Evolutionary conservation across 208 protist genomes (phyloP), one percentile per base, ranked within the genome.

Genomic region (Lotmaria passim): DNA sequence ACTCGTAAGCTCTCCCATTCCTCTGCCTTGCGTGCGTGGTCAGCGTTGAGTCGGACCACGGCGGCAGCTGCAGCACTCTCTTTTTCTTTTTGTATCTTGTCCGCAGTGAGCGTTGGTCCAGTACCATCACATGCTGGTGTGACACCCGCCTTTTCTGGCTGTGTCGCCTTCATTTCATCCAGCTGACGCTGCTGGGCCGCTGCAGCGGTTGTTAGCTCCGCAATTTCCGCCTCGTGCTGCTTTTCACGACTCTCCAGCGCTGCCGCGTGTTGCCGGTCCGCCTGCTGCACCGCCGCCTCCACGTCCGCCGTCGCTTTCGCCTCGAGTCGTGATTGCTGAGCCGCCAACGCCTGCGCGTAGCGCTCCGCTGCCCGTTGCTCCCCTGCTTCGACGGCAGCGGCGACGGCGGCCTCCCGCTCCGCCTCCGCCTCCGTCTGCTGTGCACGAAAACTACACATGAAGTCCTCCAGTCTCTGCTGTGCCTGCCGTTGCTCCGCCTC

Each of bases 341-440:
- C 48, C 39, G 70, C 51, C 30, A 75, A 44, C 43, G 46, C 51
- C 23, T 83, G 61, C 12, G 77, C 72, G 30, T 80, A 47, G 44
- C 60, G 65, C 6, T 66, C 44, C 36, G 69, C 38, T n/a, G 52
- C 36, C 53, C 14, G 14, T 17, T 38, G 31, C 36, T 64, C 48
- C 1, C 41, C 70, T 6, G 53, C 56, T 12, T 34, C 44, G 6
- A 63, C 53, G 0, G 39, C 70, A 30, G 55, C 55, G 26, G 71
- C 46, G 14, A 65, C 46, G 3, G 41, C 60, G 21, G 47, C 56
- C 3, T 56, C 56, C 15, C 34, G 60, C 8, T 65, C 51, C 0
- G 34, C 46, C 34, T 21, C 52, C 65, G 31, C 38, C 48, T 56
- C 53, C 24, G 43, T 41, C 43, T 48, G 53, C 55, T 50, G 48